Percentiles rank a stretch among this genome's conserved stretches.
phyloP scores from a whole-genome alignment of 148 eudicot genomes.

The Chenopodium quinoa region DNA sequence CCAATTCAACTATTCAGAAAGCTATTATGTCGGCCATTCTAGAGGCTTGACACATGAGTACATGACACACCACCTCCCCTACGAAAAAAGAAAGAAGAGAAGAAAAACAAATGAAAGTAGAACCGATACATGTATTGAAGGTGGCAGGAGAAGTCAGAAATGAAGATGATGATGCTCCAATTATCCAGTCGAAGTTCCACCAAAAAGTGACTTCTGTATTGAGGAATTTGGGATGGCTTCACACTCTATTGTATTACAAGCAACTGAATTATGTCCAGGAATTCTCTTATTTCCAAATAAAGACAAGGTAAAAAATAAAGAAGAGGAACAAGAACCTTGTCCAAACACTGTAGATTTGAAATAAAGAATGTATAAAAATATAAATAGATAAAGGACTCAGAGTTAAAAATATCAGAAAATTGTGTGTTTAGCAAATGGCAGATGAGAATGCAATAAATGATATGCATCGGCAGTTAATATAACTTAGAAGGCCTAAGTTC shows the following conservation, averaged over 20 bases:
- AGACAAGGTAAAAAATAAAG: neutral
- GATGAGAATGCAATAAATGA: neutral
- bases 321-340: neutral
- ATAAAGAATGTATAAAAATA: too few relatives aligned
- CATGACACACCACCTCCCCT: too few relatives aligned
- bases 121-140: slow-evolving; percentile 17
- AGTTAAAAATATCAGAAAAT: neutral
- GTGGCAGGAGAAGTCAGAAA: slow-evolving; percentile 6
- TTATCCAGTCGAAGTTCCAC: slow-evolving; percentile 23
- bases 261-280: slow-evolving; percentile 5
- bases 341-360: neutral
- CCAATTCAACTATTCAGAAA: too few relatives aligned
- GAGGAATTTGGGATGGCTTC: slow-evolving; percentile 17
- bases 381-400: neutral
- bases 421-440: neutral
- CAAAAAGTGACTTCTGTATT: slow-evolving; percentile 5
- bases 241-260: slow-evolving; percentile 8
- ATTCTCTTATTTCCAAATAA: neutral
- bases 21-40: too few relatives aligned
- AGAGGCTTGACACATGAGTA: too few relatives aligned
- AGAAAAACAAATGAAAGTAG: neutral
- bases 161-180: slow-evolving; percentile 25
- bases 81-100: too few relatives aligned
- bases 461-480: neutral
- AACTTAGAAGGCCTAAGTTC: neutral